These are phyloP conservation scores for Ceratocystis diversiconidia DNA, from an alignment of 2,329 filamentous ascomycete species.

Conservation along the genomic window DNA sequence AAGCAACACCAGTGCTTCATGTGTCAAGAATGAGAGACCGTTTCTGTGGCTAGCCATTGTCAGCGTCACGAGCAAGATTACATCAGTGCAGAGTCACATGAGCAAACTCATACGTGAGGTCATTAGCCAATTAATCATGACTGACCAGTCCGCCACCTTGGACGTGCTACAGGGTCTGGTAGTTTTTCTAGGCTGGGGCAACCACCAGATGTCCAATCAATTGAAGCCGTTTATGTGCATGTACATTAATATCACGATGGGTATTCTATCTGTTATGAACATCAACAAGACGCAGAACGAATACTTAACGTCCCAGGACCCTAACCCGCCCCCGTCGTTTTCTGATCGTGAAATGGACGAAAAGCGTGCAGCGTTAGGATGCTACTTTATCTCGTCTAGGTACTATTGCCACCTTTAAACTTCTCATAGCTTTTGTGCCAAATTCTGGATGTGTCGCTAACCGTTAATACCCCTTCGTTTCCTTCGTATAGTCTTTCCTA, in stretches of 20 bases:
- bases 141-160: slow-evolving; percentile 21
- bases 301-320: background rate
- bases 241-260: slow-evolving; percentile 15
- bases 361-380: slow-evolving; percentile 16
- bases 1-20: slow-evolving; percentile 17
- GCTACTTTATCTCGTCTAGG: slow-evolving; percentile 23
- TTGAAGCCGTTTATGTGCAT: slow-evolving; percentile 7
- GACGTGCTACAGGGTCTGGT: slow-evolving; percentile 24
- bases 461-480: background rate
- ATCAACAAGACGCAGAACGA: slow-evolving; percentile 16
- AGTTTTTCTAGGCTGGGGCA: slow-evolving; percentile 23
- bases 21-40: slow-evolving; percentile 25
- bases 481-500: background rate
- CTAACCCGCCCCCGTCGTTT: slow-evolving; percentile 2
- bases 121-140: slow-evolving; percentile 21
- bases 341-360: slow-evolving; percentile 18
- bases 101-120: slow-evolving; percentile 22
- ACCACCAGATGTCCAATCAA: slow-evolving; percentile 16
- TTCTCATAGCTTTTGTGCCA: too few species aligned
- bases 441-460: background rate
- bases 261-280: slow-evolving; percentile 11
- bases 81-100: slow-evolving; percentile 21
- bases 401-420: slow-evolving; percentile 16
- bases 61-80: slow-evolving; percentile 22
- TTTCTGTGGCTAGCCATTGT: slow-evolving; percentile 30